phyloP scores from a whole-genome alignment of 495 filamentous ascomycete genomes.

The Tuber microsphaerosporum region DNA sequence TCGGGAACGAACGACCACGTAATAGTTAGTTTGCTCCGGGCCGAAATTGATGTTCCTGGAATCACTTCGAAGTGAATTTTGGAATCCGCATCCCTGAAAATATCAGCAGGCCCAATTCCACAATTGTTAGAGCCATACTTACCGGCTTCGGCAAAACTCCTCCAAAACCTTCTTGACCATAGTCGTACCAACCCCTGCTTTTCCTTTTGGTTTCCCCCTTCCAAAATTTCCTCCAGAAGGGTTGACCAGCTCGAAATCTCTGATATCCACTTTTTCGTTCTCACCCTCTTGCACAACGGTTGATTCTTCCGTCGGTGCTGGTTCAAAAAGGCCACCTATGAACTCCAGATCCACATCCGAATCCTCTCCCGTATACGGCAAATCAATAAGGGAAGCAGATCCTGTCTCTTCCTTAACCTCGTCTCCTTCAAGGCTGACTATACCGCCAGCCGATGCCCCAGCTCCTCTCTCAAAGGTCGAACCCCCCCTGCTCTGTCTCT shows the following conservation, averaged over 20 bases:
- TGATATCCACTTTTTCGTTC: slow-evolving; percentile 52
- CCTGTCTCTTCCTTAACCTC: neutral
- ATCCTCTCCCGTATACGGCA: slow-evolving; percentile 7
- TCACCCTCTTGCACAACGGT: slow-evolving; percentile 42
- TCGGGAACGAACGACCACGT: slow-evolving; percentile 55
- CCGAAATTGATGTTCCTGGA: slow-evolving; percentile 54
- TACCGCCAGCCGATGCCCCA: neutral
- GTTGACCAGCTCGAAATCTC: slow-evolving; percentile 76
- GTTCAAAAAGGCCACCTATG: slow-evolving; percentile 32
- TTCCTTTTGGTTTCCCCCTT: slow-evolving; percentile 26
- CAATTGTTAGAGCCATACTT: slow-evolving; percentile 48
- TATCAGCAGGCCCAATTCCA: slow-evolving; percentile 58
- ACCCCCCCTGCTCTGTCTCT: slow-evolving; percentile 26
- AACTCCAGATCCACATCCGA: slow-evolving; percentile 18
- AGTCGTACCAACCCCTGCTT: slow-evolving; percentile 23
- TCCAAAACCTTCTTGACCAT: slow-evolving; percentile 53
- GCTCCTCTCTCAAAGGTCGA: slow-evolving; percentile 8
- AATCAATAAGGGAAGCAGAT: neutral
- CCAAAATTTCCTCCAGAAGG: slow-evolving; percentile 55
- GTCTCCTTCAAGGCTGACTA: slow-evolving; percentile 8
- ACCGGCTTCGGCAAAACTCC: slow-evolving; percentile 79
- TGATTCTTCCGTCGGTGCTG: slow-evolving; percentile 47
- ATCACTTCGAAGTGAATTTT: slow-evolving; percentile 36
- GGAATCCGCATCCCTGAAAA: slow-evolving; percentile 50
- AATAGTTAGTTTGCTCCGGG: slow-evolving; percentile 65